Percentiles rank a stretch among this genome's conserved stretches.
Evolutionary conservation across 805 yeast species (phyloP).

Genomic region (Myxozyma neotropica): DNA sequence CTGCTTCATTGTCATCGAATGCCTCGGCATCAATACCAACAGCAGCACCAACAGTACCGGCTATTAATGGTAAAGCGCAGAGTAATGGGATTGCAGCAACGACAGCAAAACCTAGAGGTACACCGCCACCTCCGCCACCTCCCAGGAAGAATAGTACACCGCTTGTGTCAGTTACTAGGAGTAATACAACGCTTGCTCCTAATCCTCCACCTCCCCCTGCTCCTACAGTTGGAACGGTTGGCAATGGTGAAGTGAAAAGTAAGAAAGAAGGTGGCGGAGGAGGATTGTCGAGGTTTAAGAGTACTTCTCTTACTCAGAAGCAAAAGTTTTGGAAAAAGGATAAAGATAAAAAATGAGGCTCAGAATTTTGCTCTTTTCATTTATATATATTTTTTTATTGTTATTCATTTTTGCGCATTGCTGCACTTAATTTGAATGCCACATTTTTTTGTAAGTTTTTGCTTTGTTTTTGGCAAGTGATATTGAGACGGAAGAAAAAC

Average conservation of each 20-base stretch:
- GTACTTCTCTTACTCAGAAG: conserved; percentile 21
- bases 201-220: background rate
- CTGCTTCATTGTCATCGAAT: background rate
- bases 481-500: background rate
- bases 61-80: background rate
- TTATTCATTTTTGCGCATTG: too few relatives aligned
- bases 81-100: background rate
- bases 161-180: background rate
- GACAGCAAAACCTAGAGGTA: background rate
- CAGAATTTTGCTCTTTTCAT: background rate
- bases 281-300: conserved; percentile 25
- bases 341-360: conserved; percentile 4
- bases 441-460: background rate
- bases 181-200: background rate
- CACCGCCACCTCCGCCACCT: conserved; percentile 20
- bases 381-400: too few relatives aligned
- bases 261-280: conserved; percentile 26
- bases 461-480: background rate
- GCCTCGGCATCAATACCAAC: background rate
- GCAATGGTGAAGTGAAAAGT: conserved; percentile 11
- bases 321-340: conserved; percentile 32
- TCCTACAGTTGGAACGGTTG: background rate
- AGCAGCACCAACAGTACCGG: background rate
- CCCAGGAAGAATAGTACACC: conserved; percentile 8
- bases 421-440: too few relatives aligned